Percentiles rank a stretch among this genome's conserved stretches.
These are phyloP conservation scores for Saccharomyces mikatae DNA, from an alignment of 805 yeast genomes.

Conservation along the genomic window DNA sequence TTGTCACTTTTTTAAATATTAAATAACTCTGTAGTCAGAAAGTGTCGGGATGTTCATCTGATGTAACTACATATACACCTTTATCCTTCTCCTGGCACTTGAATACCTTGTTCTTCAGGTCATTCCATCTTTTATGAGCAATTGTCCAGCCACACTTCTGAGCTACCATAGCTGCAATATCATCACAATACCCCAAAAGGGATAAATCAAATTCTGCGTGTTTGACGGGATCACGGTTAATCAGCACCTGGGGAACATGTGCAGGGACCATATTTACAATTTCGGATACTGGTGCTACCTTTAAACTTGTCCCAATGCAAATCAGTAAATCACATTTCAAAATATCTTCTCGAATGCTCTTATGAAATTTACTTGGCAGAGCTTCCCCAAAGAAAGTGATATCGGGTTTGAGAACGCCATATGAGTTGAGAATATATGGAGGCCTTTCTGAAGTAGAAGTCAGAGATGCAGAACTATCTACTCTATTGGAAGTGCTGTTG, in stretches of 20 bases:
- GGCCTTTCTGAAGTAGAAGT: not conserved
- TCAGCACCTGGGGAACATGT: constrained; percentile 68
- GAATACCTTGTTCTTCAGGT: constrained; percentile 18
- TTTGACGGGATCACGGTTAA: constrained; percentile 66
- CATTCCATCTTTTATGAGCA: constrained; percentile 42
- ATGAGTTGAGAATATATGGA: constrained; percentile 34
- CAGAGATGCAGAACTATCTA: not conserved
- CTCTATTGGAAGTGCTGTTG: constrained; percentile 3
- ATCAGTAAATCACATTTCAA: constrained; percentile 66
- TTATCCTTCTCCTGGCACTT: constrained; percentile 19
- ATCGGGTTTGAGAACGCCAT: constrained; percentile 86
- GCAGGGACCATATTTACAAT: constrained; percentile 64
- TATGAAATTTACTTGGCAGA: constrained; percentile 62
- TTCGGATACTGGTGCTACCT: constrained; percentile 87
- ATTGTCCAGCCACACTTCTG: constrained; percentile 54
- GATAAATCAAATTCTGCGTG: constrained; percentile 76
- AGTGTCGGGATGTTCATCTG: constrained; percentile 3
- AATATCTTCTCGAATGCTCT: constrained; percentile 49
- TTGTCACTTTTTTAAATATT: not conserved
- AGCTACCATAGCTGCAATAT: constrained; percentile 59
- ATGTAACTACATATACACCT: constrained; percentile 27
- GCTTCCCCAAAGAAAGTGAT: constrained; percentile 88
- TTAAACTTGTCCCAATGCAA: constrained; percentile 86
- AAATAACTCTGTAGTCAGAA: not conserved
- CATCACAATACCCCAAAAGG: constrained; percentile 76